phyloP scores from a whole-genome alignment of 2,329 filamentous ascomycete species.

The Alternaria sp. region DNA sequence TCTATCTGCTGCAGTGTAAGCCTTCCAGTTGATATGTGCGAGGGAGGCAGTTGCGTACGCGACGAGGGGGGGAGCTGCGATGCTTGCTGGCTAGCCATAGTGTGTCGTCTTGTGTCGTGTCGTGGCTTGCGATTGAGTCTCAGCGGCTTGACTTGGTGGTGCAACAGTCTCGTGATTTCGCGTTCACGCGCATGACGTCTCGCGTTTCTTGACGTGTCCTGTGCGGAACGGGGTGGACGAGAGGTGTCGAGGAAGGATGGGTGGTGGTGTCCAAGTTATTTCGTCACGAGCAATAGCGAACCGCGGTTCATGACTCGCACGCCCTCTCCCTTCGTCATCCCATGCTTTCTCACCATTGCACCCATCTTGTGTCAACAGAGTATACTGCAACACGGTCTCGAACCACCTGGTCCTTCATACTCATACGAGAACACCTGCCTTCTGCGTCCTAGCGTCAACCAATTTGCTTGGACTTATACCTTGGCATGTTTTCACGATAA shows the following conservation, averaged over 20 bases:
- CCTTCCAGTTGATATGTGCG: neutral
- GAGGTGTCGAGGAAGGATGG: neutral
- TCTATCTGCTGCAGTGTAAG: constrained; percentile 65
- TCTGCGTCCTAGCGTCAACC: constrained; percentile 20
- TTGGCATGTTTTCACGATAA: constrained; percentile 27
- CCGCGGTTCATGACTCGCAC: constrained; percentile 35
- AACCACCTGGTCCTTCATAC: constrained; percentile 3
- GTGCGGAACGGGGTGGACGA: constrained; percentile 7
- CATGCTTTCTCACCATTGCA: neutral
- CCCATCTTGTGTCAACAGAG: neutral
- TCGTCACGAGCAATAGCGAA: constrained; percentile 32
- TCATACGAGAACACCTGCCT: constrained; percentile 16
- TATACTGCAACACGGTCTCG: neutral
- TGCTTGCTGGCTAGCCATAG: constrained; percentile 45
- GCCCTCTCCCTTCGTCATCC: constrained; percentile 18
- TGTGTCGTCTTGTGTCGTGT: constrained; percentile 28
- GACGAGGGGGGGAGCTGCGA: constrained; percentile 44
- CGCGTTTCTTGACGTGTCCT: constrained; percentile 15
- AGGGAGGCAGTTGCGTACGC: constrained; percentile 41
- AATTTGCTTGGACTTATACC: constrained; percentile 9
- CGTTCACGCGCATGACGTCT: constrained; percentile 26
- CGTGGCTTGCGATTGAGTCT: constrained; percentile 7
- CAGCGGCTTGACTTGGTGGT: constrained; percentile 9
- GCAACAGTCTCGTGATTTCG: constrained; percentile 33
- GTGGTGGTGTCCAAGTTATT: constrained; percentile 24